Conservation (phyloP, 768 basidiomycete genomes). For the Leccinum ochraceum region DNA sequence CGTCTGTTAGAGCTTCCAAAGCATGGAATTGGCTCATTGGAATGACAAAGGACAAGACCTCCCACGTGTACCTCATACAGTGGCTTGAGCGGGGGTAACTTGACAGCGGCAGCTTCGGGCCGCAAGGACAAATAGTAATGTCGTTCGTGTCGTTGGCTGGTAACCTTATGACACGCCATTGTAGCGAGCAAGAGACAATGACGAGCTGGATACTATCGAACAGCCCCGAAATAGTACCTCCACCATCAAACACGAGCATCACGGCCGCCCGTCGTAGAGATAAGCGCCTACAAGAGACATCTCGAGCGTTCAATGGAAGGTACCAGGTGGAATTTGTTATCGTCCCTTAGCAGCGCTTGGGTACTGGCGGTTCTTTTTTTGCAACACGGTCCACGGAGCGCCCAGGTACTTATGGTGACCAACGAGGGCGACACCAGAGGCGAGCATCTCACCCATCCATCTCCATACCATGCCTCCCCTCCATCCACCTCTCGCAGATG, state of each 20-base stretch:
- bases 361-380: no score
- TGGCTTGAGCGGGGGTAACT: no score
- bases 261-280: background rate
- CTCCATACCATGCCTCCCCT: slow-evolving; percentile 14
- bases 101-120: no score
- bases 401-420: slow-evolving; percentile 1
- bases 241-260: background rate
- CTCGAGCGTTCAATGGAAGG: background rate
- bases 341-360: background rate
- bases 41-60: no score
- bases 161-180: background rate
- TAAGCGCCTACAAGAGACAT: background rate
- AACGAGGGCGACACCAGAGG: background rate
- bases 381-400: background rate
- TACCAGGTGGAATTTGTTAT: no score
- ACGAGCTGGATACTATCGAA: background rate
- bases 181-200: no score
- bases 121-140: no score
- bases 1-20: background rate
- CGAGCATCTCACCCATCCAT: background rate
- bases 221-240: background rate
- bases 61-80: no score
- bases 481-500: slow-evolving; percentile 3
- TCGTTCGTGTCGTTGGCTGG: background rate
- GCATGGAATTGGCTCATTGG: no score